These are phyloP conservation scores for Fusarium anthophilum DNA, from an alignment of 2,329 filamentous ascomycete genomes.

Conservation along the genomic window DNA sequence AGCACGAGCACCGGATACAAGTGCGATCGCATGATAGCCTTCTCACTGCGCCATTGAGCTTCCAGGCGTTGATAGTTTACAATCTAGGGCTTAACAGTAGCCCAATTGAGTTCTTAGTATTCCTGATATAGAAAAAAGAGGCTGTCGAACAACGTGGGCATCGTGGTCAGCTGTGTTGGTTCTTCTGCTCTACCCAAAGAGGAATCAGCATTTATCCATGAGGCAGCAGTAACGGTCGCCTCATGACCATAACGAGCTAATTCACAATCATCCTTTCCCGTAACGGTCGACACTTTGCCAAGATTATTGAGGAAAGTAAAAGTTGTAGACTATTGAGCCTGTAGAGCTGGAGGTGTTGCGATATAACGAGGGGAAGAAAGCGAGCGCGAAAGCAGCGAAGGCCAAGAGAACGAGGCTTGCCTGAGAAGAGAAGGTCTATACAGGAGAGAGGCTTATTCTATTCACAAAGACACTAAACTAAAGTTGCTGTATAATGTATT, in stretches of 20 bases:
- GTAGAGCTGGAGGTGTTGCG: not conserved
- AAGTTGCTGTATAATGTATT: not conserved
- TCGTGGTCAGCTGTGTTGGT: not conserved
- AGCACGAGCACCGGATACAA: not conserved
- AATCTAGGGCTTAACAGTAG: not conserved
- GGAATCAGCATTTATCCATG: not conserved
- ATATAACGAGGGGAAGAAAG: not conserved
- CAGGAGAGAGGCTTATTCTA: not conserved
- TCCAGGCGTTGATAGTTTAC: not conserved
- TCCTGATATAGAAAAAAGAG: not conserved
- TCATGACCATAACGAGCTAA: not conserved
- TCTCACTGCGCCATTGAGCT: not conserved
- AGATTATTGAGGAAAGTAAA: not conserved
- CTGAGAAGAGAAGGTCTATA: not conserved
- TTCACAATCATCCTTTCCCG: not conserved
- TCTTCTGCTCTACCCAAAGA: not conserved
- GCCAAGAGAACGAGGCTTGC: not conserved
- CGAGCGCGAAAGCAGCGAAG: not conserved
- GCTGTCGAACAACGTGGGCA: not conserved
- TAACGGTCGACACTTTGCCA: not conserved
- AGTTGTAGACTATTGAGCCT: not conserved
- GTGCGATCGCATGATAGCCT: not conserved
- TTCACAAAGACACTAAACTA: not conserved
- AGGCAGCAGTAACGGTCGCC: not conserved
- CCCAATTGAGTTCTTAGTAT: not conserved